Base-by-base conservation (phyloP, 139 green algal genomes). In the Picochlorum sp. region DNA sequence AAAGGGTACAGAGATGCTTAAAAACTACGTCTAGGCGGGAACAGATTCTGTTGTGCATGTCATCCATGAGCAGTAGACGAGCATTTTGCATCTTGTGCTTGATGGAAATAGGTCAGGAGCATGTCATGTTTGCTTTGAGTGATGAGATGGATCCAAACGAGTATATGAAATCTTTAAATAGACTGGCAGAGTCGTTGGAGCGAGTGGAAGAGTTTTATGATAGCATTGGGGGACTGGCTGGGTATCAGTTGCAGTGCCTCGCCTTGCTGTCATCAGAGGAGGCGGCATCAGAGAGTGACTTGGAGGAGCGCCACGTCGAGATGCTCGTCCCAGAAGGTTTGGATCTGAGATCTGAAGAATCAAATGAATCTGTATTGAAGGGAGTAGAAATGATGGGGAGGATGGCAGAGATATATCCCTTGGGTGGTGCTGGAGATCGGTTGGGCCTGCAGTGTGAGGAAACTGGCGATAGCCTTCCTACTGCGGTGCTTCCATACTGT, bases 361-460 rank as follows among this genome's bases (percentile, higher is more conserved):
- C 76, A 49, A 80, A 69, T 15, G 63, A 65, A 14, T 57, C 69
- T 4, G 71, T 73, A 15, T 74, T 68, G 4, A 63, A 63, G 16
- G 89, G 88, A 16, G 70, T 95, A 14, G 61, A 77, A 55, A 81
- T 79, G 7, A 67, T 98, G 72, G 90, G 90, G 0, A 62, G 67
- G 30, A 85, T 96, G 78, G 92, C 83, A 0, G 94, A 98, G 71
- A 90, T 99, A 15, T 94, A 94, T 70, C 93, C 94, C 0, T 75
- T 99, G 18, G 94, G 94, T 24, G 94, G 90, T 38, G 90, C 91
- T 16, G 91, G 91, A 0, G 92, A 98, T 73, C 65, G 92, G 11
- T 79, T 98, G 61, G 93, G 93, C 3, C 80, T 98, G 38, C 59
- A 78, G 10, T 88, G 87, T 68, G 84, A 95, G 31, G 67, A 70